These are phyloP conservation scores for Allantophomopsis lycopodina DNA, from an alignment of 2,329 filamentous ascomycete genomes.

Conservation along the genomic window DNA sequence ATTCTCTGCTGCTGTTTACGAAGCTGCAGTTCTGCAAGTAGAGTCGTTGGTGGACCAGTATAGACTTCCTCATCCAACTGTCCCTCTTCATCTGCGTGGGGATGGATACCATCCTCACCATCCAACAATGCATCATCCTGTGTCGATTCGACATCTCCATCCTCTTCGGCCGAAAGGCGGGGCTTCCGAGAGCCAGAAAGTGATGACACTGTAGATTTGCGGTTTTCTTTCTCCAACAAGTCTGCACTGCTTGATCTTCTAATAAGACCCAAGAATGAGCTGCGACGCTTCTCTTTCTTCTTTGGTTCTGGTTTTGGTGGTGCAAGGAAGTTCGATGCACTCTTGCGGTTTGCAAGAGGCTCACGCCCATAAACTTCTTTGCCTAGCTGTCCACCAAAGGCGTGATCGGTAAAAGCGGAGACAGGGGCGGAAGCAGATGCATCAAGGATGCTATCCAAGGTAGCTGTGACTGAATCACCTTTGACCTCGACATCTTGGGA, in stretches of 20 bases:
- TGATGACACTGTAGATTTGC: conserved; percentile 10
- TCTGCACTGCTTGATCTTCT: conserved; percentile 11
- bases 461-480: conserved; percentile 74
- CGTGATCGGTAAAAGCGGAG: conserved; percentile 81
- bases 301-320: conserved; percentile 11
- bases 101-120: conserved; percentile 21
- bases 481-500: conserved; percentile 40
- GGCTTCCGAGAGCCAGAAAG: conserved; percentile 6
- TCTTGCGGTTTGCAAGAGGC: conserved; percentile 38
- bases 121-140: conserved; percentile 7
- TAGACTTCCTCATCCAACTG: conserved; percentile 32
- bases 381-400: conserved; percentile 64
- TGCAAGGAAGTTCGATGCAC: conserved; percentile 20
- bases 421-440: conserved; percentile 82
- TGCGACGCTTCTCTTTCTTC: conserved; percentile 25
- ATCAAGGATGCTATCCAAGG: conserved; percentile 82
- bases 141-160: conserved; percentile 10
- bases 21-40: conserved; percentile 82
- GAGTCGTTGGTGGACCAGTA: conserved; percentile 69
- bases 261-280: conserved; percentile 32
- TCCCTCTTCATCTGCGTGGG: conserved; percentile 29
- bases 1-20: conserved; percentile 80
- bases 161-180: conserved; percentile 9
- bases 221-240: conserved; percentile 7
- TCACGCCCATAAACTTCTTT: conserved; percentile 57